These are phyloP conservation scores for Meyerozyma guilliermondii DNA, from an alignment of 1,139 yeast genomes.

Conservation along the genomic window DNA sequence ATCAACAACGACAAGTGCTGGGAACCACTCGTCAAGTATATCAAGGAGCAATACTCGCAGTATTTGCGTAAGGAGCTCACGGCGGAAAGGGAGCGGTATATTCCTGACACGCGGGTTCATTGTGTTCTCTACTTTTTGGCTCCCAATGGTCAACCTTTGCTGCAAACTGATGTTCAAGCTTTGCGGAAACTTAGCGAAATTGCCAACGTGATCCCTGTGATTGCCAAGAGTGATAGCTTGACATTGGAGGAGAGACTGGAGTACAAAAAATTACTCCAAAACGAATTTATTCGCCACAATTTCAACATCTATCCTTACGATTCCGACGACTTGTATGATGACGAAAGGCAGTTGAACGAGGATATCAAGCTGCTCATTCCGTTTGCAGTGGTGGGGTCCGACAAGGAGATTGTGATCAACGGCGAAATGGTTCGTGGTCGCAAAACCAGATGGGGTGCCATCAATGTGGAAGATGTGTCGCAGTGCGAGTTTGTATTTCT, in stretches of 20 bases:
- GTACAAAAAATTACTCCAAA: constrained; percentile 71
- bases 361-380: constrained; percentile 81
- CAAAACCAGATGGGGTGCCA: constrained; percentile 88
- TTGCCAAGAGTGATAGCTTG: constrained; percentile 88
- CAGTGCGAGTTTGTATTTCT: constrained; percentile 95
- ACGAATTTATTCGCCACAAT: constrained; percentile 68
- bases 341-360: constrained; percentile 72
- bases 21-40: constrained; percentile 94
- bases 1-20: constrained; percentile 93
- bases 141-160: constrained; percentile 80
- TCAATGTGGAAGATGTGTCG: constrained; percentile 86
- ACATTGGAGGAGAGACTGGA: constrained; percentile 79
- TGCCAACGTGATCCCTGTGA: constrained; percentile 91
- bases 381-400: constrained; percentile 95
- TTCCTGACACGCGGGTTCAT: constrained; percentile 91
- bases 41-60: constrained; percentile 93
- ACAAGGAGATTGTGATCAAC: constrained; percentile 62
- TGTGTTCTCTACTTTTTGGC: constrained; percentile 87
- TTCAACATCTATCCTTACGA: constrained; percentile 88
- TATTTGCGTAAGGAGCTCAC: constrained; percentile 93
- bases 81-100: constrained; percentile 83
- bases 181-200: constrained; percentile 83
- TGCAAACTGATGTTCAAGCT: constrained; percentile 77
- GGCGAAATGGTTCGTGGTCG: constrained; percentile 87
- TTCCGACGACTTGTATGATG: constrained; percentile 66